Evolutionary conservation across 345 rosid genomes (phyloP).

Genomic region (Salix dunnii): DNA sequence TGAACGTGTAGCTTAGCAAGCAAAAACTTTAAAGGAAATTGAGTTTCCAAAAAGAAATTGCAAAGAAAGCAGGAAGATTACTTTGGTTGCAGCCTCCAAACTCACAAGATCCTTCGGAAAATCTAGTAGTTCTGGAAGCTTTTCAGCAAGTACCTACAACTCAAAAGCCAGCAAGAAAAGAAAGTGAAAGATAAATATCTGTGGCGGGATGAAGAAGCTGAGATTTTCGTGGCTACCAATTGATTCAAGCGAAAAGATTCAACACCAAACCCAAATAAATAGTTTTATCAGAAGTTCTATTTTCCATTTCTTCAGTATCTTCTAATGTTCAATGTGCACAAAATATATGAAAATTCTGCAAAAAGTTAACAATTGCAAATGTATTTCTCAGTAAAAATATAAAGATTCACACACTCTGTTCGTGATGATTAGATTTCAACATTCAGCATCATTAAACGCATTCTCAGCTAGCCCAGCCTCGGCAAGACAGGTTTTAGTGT

Average conservation of each 20-base stretch:
- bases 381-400: not conserved
- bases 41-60: not conserved
- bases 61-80: not conserved
- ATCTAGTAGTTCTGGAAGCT: conserved; percentile 30
- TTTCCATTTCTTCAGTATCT: not conserved
- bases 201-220: not conserved
- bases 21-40: not conserved
- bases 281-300: too few relatives aligned
- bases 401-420: not conserved
- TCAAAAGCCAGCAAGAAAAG: not conserved
- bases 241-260: not conserved
- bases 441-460: not conserved
- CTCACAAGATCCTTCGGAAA: conserved; percentile 24
- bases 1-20: not conserved
- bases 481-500: not conserved
- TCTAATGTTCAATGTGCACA: not conserved
- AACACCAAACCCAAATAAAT: not conserved
- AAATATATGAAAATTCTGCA: not conserved
- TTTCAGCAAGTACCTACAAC: conserved; percentile 24
- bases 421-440: not conserved
- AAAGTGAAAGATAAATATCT: not conserved
- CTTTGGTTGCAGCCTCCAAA: conserved; percentile 34
- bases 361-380: not conserved
- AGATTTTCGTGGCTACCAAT: not conserved
- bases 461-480: not conserved